These are phyloP conservation scores for Sonneratia caseolaris DNA, from an alignment of 345 rosid species.

Conservation along the genomic window DNA sequence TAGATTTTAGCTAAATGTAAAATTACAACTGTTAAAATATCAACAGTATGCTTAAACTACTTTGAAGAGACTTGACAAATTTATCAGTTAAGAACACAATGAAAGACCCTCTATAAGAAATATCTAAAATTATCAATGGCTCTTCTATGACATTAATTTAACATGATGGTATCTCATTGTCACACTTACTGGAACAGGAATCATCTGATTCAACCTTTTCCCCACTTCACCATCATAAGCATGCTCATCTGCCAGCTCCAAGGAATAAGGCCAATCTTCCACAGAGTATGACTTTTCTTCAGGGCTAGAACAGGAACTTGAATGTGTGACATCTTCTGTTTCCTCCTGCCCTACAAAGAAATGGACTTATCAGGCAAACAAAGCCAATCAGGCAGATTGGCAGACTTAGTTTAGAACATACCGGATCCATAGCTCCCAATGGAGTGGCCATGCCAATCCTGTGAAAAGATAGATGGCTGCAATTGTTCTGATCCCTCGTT, in stretches of 20 bases:
- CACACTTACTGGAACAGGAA: conserved; percentile 60
- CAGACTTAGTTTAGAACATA: conserved; percentile 12
- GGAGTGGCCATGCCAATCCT: conserved; percentile 32
- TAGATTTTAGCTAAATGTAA: neutral
- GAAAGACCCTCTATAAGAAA: neutral
- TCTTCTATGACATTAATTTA: neutral
- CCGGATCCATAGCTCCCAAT: conserved; percentile 33
- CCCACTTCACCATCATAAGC: conserved; percentile 45
- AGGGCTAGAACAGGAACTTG: conserved; percentile 43
- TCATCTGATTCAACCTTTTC: conserved; percentile 55
- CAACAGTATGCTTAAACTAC: neutral
- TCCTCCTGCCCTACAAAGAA: conserved; percentile 31
- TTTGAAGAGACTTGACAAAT: neutral
- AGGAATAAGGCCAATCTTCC: conserved; percentile 35
- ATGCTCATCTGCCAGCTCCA: conserved; percentile 35
- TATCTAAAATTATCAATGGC: no score
- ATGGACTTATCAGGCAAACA: conserved; percentile 11
- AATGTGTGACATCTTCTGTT: conserved; percentile 28
- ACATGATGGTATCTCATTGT: conserved; percentile 1
- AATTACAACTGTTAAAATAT: neutral
- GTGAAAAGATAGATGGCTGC: conserved; percentile 21
- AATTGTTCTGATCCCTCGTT: conserved; percentile 20
- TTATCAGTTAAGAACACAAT: neutral
- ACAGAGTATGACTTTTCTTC: conserved; percentile 25
- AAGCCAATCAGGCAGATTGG: neutral